Conservation (phyloP, 768 basidiomycete species). For the Rhizopogon roseolus region DNA sequence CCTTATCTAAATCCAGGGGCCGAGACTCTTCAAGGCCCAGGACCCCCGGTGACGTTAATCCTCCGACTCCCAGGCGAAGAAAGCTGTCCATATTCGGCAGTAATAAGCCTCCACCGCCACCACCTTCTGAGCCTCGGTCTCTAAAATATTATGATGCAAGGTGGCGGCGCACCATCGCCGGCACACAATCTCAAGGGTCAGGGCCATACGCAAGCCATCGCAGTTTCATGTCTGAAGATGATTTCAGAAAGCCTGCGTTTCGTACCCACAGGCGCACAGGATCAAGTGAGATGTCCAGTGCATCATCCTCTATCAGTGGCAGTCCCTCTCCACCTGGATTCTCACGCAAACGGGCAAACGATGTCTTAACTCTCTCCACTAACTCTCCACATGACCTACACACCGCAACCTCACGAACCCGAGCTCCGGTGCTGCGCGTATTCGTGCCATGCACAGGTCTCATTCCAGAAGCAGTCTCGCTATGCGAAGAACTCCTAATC, state of each 20-base stretch:
- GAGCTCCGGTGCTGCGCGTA: conserved; percentile 70
- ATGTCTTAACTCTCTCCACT: conserved; percentile 7
- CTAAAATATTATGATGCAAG: conserved; percentile 41
- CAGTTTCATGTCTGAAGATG: conserved; percentile 34
- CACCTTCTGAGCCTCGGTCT: conserved; percentile 39
- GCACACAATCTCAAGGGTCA: neutral
- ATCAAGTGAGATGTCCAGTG: conserved; percentile 41
- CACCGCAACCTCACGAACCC: conserved; percentile 52
- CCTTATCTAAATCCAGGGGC: neutral
- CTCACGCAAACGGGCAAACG: conserved; percentile 9
- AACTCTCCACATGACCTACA: conserved; percentile 57
- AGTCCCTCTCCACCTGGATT: conserved; percentile 17
- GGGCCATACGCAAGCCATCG: conserved; percentile 22
- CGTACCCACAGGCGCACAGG: conserved; percentile 36
- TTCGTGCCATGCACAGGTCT: conserved; percentile 68
- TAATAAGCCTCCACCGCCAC: conserved; percentile 36
- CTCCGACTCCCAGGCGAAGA: conserved; percentile 10
- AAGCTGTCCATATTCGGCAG: conserved; percentile 36
- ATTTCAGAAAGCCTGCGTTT: conserved; percentile 27
- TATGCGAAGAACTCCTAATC: conserved; percentile 68
- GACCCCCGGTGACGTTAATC: neutral
- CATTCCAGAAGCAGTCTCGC: conserved; percentile 37
- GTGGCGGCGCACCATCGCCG: conserved; percentile 39
- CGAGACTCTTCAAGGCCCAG: conserved; percentile 2
- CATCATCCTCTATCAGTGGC: conserved; percentile 33